Conservation (phyloP, 2,329 filamentous ascomycete species). For the Geoglossum cookeanum region DNA sequence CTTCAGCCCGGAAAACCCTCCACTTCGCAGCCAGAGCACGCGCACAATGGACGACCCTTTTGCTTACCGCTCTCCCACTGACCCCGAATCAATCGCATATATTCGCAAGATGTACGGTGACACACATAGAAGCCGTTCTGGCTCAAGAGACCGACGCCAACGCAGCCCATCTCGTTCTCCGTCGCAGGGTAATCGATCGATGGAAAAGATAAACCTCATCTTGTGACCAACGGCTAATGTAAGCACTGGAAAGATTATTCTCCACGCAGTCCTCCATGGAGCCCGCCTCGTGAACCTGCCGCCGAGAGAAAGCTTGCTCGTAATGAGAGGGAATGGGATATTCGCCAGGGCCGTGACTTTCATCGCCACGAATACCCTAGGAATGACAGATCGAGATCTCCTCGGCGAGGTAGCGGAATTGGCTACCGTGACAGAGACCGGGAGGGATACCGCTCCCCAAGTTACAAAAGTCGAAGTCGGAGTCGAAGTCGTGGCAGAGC, state of each 20-base stretch:
- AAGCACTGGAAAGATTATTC: constrained; percentile 19
- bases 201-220: constrained; percentile 8
- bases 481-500: constrained; percentile 16
- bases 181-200: constrained; percentile 24
- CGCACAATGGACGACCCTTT: no score
- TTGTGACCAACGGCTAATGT: constrained; percentile 21
- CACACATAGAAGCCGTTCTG: constrained; percentile 9
- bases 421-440: constrained; percentile 26
- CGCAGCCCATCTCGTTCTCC: constrained; percentile 19
- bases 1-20: no score
- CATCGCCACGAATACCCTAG: constrained; percentile 19
- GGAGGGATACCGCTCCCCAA: constrained; percentile 26
- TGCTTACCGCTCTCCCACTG: no score
- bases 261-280: constrained; percentile 9
- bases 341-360: constrained; percentile 14
- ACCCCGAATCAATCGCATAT: neutral
- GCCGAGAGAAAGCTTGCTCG: constrained; percentile 17
- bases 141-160: constrained; percentile 14
- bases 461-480: constrained; percentile 17
- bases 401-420: constrained; percentile 17
- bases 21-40: no score
- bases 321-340: constrained; percentile 15
- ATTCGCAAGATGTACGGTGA: constrained; percentile 27
- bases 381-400: constrained; percentile 18
- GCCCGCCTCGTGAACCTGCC: constrained; percentile 19